Base-by-base conservation (phyloP, 768 basidiomycete genomes). In the Kwoniella botswanensis region DNA sequence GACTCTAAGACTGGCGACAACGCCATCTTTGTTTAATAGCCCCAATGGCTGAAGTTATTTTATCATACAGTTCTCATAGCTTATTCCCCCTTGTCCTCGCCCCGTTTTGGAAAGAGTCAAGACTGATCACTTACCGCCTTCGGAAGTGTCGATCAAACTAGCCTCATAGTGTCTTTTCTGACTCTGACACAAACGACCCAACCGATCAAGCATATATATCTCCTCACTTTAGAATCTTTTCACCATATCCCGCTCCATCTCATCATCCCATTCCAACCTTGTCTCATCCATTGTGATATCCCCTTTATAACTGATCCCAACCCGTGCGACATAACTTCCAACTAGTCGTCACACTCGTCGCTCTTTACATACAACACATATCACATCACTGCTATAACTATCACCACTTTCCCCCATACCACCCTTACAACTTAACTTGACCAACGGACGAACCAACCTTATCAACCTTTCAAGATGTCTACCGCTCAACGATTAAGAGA, bases 401-500 rank as follows among this genome's bases (percentile, higher is more conserved):
- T 62, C 41, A 44, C 41, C 7, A 22, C 46, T 52, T 63, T 53
- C 11, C 17, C 54, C 43, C 65, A 26, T 43, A 41, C 52, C 53
- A 52, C 17, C 53, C 63, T 21, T 43, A 24, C 26, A 35, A 53
- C 52, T 26, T 42, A 54, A 9, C 26, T 5, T 41, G 22, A 58
- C 67, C 67, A 54, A 68, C 67, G 50, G 57, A 68, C 67, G 60
- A 62, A 64, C 18, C 67, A 57, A 42, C 35, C 46, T 24, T 17
- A 50, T 29, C 50, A 44, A 54, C 63, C 44, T 35, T 43, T 65
- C 72, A 65, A 13, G 43, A 61, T 63, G 58, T 71, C 74, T 42
- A 56, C 70, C 73, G 43, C 63, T 61, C 71, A 77, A 53, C 71
- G 74, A 67, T 60, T 71, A 58, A 54, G 77, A 50, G 77, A 80